These are phyloP conservation scores for Rosa rugosa DNA, from an alignment of 306 rosid species.

Conservation along the genomic window DNA sequence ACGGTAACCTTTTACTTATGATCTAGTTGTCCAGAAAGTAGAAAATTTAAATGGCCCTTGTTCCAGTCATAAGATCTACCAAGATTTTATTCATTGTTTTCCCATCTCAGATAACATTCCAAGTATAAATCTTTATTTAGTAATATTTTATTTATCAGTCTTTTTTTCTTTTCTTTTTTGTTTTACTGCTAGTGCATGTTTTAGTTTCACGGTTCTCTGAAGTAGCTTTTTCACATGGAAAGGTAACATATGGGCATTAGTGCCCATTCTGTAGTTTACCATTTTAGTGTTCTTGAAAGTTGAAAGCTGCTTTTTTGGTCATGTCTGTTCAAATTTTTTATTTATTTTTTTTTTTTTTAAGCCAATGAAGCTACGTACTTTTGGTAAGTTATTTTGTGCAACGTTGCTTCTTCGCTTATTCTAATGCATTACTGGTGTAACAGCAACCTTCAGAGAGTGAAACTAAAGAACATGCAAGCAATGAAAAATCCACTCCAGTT, in stretches of 20 bases:
- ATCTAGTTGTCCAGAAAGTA: slow-evolving; percentile 10
- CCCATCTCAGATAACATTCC: neutral
- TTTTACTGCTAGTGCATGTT: neutral
- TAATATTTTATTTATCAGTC: neutral
- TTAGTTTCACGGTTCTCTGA: neutral
- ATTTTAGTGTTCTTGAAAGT: neutral
- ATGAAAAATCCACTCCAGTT: slow-evolving; percentile 42
- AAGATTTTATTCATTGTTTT: slow-evolving; percentile 11
- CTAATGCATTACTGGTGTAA: slow-evolving; percentile 26
- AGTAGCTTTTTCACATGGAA: neutral
- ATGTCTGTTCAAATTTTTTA: neutral
- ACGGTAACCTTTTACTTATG: slow-evolving; percentile 39
- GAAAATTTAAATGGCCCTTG: slow-evolving; percentile 14
- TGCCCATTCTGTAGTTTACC: neutral
- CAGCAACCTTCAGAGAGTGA: slow-evolving; percentile 41
- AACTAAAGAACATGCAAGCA: slow-evolving; percentile 49
- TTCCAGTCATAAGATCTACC: slow-evolving; percentile 10
- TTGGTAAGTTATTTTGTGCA: neutral
- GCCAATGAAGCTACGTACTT: neutral
- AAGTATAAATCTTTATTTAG: neutral
- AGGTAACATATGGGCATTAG: neutral
- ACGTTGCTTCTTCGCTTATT: slow-evolving; percentile 29
- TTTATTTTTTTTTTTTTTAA: neutral
- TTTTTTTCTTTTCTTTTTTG: too few species aligned
- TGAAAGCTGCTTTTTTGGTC: neutral